A percentile compares a stretch with the other conserved stretches of the same genome.
phyloP scores from a whole-genome alignment of 805 yeast species.

The Phaffomyces thermotolerans region DNA sequence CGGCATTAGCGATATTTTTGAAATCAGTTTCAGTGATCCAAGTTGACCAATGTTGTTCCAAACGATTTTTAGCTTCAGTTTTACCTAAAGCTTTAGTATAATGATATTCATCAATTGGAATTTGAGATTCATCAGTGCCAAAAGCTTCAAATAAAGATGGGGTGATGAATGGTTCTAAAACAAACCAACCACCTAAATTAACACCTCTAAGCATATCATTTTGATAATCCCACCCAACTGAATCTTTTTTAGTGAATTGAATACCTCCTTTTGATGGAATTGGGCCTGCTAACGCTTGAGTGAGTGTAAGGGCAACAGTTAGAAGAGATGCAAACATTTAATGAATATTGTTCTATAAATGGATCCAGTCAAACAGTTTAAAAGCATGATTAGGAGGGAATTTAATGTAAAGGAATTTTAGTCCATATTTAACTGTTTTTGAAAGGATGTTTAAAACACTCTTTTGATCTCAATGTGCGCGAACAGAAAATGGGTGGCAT shows the following conservation, averaged over 20 bases:
- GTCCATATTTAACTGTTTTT: no score
- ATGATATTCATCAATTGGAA: conserved; percentile 83
- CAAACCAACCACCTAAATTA: conserved; percentile 87
- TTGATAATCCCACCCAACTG: conserved; percentile 16
- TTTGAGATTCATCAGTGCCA: conserved; percentile 25
- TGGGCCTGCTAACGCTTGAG: conserved; percentile 11
- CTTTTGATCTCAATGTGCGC: no score
- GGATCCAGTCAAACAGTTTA: no score
- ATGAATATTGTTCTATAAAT: no score
- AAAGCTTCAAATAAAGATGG: conserved; percentile 63
- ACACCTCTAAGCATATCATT: conserved; percentile 45
- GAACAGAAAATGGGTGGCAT: no score
- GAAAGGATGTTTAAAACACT: no score
- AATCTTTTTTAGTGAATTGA: conserved; percentile 17
- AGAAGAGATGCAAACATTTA: conserved; percentile 2
- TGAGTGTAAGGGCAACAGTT: conserved; percentile 1
- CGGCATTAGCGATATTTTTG: conserved; percentile 45
- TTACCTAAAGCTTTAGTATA: conserved; percentile 54
- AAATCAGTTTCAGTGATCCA: conserved; percentile 76
- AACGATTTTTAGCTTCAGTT: conserved; percentile 41
- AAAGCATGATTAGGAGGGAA: no score
- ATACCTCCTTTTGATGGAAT: conserved; percentile 24
- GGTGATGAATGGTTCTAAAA: conserved; percentile 78
- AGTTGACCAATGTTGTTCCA: conserved; percentile 69
- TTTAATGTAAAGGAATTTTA: no score